Conservation (phyloP, 139 green algal genomes). For the Chlorella sp. region DNA sequence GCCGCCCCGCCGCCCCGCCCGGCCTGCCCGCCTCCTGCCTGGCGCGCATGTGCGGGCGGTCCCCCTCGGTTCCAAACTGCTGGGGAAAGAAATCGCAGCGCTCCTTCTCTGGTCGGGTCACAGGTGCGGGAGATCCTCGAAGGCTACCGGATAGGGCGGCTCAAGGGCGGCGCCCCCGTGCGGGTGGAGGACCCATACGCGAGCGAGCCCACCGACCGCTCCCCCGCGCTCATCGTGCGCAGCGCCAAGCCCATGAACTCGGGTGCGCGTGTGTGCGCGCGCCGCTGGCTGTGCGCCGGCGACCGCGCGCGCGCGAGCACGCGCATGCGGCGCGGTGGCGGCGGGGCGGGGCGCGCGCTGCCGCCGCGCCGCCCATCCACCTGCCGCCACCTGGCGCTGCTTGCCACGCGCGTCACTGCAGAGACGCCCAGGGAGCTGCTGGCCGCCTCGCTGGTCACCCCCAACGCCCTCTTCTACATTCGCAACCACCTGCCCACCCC, state of each 20-base stretch:
- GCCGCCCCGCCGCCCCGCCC: no score
- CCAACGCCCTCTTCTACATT: constrained; percentile 83
- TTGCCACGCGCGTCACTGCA: constrained; percentile 19
- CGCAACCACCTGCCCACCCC: constrained; percentile 89
- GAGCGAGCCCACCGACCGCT: constrained; percentile 64
- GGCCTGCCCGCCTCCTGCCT: not conserved
- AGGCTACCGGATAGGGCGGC: constrained; percentile 76
- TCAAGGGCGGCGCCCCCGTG: constrained; percentile 44
- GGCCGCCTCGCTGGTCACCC: constrained; percentile 58
- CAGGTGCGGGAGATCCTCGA: constrained; percentile 69
- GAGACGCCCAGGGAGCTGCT: constrained; percentile 77
- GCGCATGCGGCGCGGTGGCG: no score
- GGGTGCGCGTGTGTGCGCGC: constrained; percentile 12
- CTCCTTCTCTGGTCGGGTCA: not conserved
- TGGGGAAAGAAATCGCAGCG: no score
- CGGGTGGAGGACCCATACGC: constrained; percentile 68
- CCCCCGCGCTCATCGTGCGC: constrained; percentile 67
- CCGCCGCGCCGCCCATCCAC: no score
- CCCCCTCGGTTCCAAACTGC: no score
- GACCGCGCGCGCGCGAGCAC: no score
- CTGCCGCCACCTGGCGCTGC: no score
- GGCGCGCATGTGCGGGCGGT: no score
- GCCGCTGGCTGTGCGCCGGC: no score
- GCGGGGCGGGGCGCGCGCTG: no score
- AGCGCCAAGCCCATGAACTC: constrained; percentile 78